These are phyloP conservation scores for Mitragyna speciosa DNA, from an alignment of 257 asterid genomes.

Conservation along the genomic window DNA sequence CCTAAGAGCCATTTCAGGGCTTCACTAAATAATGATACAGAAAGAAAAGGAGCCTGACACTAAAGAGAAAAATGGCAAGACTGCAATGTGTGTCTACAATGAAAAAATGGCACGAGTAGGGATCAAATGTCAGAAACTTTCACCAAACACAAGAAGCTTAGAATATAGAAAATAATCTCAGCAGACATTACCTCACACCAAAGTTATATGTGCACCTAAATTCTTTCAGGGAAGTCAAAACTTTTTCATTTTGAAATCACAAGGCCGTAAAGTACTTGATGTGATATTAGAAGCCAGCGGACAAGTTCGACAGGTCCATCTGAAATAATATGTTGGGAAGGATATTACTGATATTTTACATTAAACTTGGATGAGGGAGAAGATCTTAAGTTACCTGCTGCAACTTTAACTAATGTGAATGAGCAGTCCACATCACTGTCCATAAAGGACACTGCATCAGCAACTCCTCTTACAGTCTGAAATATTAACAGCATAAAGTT, in stretches of 20 bases:
- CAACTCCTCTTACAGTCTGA: constrained; percentile 81
- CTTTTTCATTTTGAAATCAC: constrained; percentile 93
- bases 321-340: constrained; percentile 31
- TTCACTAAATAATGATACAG: neutral
- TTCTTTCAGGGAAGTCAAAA: constrained; percentile 71
- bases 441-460: constrained; percentile 59
- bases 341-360: neutral
- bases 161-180: neutral
- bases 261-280: constrained; percentile 69
- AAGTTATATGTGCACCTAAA: constrained; percentile 81
- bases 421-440: constrained; percentile 65
- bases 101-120: neutral
- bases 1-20: constrained; percentile 9
- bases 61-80: neutral
- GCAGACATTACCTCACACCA: constrained; percentile 53
- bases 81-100: neutral
- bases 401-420: constrained; percentile 87
- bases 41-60: constrained; percentile 19
- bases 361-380: constrained; percentile 9
- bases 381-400: constrained; percentile 57
- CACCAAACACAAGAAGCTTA: neutral
- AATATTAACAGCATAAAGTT: constrained; percentile 16
- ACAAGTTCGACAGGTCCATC: constrained; percentile 95
- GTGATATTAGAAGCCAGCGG: constrained; percentile 65
- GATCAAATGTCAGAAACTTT: neutral